A percentile compares a stretch with the other conserved stretches of the same genome.
phyloP scores from a whole-genome alignment of 257 asterid species.

The Verbena officinalis region DNA sequence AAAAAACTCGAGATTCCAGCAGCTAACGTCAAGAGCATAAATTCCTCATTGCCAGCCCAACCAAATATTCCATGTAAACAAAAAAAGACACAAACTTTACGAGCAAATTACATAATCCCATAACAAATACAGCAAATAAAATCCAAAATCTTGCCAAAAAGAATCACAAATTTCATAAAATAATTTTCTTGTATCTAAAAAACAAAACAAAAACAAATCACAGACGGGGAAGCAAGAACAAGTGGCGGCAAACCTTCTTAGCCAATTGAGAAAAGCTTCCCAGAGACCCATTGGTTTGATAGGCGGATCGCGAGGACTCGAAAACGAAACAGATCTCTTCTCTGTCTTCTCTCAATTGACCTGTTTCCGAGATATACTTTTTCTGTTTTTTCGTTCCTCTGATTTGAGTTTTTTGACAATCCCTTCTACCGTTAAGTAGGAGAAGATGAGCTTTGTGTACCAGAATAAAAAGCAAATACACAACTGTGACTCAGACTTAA shows the following conservation, averaged over 20 bases:
- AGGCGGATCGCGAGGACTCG: slow-evolving; percentile 42
- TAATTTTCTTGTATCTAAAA: not conserved
- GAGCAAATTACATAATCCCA: not conserved
- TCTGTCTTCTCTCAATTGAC: slow-evolving; percentile 50
- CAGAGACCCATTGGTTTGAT: slow-evolving; percentile 76
- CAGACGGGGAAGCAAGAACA: not conserved
- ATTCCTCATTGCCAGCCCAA: slow-evolving; percentile 21
- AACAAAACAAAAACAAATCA: not conserved
- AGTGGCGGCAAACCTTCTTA: slow-evolving; percentile 59
- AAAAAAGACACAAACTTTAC: not conserved
- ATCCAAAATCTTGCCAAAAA: not conserved
- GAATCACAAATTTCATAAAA: slow-evolving; percentile 17
- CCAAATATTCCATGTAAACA: slow-evolving; percentile 1
- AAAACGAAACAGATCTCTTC: slow-evolving; percentile 53
- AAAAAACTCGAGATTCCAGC: slow-evolving; percentile 1
- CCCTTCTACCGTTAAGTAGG: slow-evolving; percentile 15
- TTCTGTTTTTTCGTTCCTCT: slow-evolving; percentile 13
- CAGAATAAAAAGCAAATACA: slow-evolving; percentile 18
- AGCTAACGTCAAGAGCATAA: slow-evolving; percentile 10
- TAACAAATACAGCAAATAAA: not conserved
- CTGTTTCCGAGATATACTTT: slow-evolving; percentile 5
- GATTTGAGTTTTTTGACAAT: slow-evolving; percentile 23
- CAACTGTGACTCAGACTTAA: not conserved
- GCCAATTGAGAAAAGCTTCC: slow-evolving; percentile 99
- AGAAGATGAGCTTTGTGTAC: slow-evolving; percentile 27